These are phyloP conservation scores for Entomortierella lignicola DNA, from an alignment of 192 early-diverging fungal species.

Conservation along the genomic window DNA sequence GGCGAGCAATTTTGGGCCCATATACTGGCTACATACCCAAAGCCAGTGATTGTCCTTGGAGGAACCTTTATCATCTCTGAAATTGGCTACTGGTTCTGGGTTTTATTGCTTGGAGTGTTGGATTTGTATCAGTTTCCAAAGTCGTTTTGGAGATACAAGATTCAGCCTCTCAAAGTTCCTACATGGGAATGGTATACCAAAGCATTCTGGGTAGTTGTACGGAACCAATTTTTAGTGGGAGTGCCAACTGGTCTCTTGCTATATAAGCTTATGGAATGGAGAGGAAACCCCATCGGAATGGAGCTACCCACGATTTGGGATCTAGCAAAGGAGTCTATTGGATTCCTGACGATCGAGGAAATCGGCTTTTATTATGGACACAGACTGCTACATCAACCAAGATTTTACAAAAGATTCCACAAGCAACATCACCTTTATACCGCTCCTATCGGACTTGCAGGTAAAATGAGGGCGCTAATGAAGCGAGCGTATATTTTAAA, in stretches of 20 bases:
- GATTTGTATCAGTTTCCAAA: conserved; percentile 51
- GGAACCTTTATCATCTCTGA: conserved; percentile 38
- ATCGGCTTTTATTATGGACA: conserved; percentile 81
- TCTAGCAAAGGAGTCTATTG: conserved; percentile 60
- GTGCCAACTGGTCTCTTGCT: conserved; percentile 77
- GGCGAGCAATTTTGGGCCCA: conserved; percentile 41
- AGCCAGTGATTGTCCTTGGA: conserved; percentile 37
- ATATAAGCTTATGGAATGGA: conserved; percentile 66
- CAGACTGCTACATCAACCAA: conserved; percentile 72
- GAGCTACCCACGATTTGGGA: conserved; percentile 70
- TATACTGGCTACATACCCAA: conserved; percentile 40
- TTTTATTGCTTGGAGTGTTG: conserved; percentile 28
- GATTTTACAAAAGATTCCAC: conserved; percentile 81
- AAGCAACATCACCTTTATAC: conserved; percentile 83
- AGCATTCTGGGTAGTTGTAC: conserved; percentile 67
- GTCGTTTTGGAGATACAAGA: conserved; percentile 72
- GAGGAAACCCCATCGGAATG: conserved; percentile 74
- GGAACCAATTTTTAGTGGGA: conserved; percentile 73
- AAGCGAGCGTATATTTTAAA: too few species aligned
- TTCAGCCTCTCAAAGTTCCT: conserved; percentile 72
- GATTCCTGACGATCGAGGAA: conserved; percentile 77
- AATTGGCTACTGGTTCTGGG: conserved; percentile 53
- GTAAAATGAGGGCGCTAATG: too few species aligned
- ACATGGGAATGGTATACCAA: conserved; percentile 67
- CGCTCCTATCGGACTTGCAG: conserved; percentile 79